Evolutionary conservation across 208 protist species (phyloP).

Genomic region (Leishmania gerbilli): DNA sequence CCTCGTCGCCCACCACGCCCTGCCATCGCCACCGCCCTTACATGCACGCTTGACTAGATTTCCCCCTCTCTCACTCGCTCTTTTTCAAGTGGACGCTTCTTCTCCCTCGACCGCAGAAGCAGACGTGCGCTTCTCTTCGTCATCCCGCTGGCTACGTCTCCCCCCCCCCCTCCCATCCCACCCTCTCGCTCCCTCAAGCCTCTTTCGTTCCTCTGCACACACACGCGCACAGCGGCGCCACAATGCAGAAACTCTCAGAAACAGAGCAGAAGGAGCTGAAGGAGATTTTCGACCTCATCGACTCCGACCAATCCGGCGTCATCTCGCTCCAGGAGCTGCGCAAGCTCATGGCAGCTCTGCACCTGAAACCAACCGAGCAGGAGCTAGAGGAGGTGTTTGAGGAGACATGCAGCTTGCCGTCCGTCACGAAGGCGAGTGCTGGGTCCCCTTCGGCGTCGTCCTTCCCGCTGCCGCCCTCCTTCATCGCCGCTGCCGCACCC

Average conservation of each 20-base stretch:
- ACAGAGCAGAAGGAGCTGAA: slow-evolving; percentile 88
- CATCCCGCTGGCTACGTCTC: not conserved
- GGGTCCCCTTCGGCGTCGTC: not conserved
- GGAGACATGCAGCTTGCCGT: slow-evolving; percentile 31
- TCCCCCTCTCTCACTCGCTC: not conserved
- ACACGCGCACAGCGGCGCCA: slow-evolving; percentile 3
- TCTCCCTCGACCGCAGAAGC: not conserved
- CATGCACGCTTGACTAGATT: not conserved
- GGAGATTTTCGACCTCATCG: slow-evolving; percentile 93
- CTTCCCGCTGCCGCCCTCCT: not conserved
- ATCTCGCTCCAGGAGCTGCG: slow-evolving; percentile 83
- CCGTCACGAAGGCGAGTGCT: not conserved
- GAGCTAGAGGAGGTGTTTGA: slow-evolving; percentile 85
- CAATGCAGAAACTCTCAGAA: slow-evolving; percentile 48
- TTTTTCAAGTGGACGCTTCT: not conserved
- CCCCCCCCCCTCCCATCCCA: not conserved
- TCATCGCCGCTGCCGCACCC: not conserved
- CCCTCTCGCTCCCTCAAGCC: no score
- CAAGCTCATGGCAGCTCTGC: slow-evolving; percentile 87
- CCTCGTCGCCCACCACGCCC: not conserved
- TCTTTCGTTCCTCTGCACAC: not conserved
- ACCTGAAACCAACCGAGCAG: slow-evolving; percentile 84
- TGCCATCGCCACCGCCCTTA: not conserved
- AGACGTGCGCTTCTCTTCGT: not conserved
- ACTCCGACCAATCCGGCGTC: slow-evolving; percentile 67